Evolutionary conservation across 2,329 filamentous ascomycete genomes (phyloP).

Genomic region (Cyphellophora attinorum): DNA sequence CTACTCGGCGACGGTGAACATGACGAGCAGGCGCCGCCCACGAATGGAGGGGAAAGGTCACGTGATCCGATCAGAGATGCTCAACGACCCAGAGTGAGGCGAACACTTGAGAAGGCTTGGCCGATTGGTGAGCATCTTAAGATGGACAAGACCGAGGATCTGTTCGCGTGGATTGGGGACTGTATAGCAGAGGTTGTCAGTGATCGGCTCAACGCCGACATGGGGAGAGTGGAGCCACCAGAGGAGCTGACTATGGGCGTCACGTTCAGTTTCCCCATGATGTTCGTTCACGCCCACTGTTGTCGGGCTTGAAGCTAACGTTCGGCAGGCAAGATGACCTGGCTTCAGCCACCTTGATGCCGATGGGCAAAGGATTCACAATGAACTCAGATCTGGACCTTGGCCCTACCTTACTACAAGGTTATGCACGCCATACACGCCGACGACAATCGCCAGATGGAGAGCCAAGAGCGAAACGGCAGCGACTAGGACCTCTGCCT

Average conservation of each 20-base stretch:
- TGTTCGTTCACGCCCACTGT: conserved; percentile 24
- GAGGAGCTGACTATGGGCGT: conserved; percentile 40
- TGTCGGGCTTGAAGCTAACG: conserved; percentile 7
- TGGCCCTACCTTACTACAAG: conserved; percentile 43
- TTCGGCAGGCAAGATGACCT: conserved; percentile 39
- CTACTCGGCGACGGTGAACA: conserved; percentile 36
- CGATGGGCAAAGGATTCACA: conserved; percentile 50
- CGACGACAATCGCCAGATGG: conserved; percentile 22
- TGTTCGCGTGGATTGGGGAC: conserved; percentile 74
- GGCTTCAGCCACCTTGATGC: conserved; percentile 45
- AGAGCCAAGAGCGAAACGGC: conserved; percentile 34
- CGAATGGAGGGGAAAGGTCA: conserved; percentile 24
- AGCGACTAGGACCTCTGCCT: conserved; percentile 43
- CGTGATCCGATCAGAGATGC: conserved; percentile 35
- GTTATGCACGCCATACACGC: conserved; percentile 43
- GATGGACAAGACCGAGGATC: conserved; percentile 60
- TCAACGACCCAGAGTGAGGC: conserved; percentile 42
- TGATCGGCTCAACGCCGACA: conserved; percentile 34
- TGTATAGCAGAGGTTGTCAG: conserved; percentile 65
- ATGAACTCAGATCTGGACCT: conserved; percentile 47
- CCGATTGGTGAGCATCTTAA: conserved; percentile 65
- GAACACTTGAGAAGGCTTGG: conserved; percentile 62
- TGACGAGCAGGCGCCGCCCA: conserved; percentile 20
- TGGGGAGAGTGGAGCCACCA: conserved; percentile 28
- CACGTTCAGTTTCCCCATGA: conserved; percentile 41